Conservation (phyloP, 495 filamentous ascomycete species). For the Venustampulla echinocandica region DNA sequence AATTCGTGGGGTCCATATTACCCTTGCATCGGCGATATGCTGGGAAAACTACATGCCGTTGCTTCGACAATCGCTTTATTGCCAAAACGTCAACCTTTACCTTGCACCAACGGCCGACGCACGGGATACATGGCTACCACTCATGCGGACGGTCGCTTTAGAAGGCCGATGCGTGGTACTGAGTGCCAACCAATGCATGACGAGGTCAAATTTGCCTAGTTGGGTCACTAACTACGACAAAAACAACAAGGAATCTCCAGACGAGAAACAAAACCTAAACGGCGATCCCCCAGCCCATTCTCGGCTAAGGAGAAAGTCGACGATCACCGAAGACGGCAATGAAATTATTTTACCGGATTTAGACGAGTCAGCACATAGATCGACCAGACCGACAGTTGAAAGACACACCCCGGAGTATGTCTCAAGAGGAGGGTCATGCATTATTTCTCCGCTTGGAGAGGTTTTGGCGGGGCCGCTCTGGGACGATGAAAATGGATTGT, state of each 20-base stretch:
- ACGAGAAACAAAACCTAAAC: neutral
- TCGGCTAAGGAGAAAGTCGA: constrained; percentile 9
- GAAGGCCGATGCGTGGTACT: constrained; percentile 86
- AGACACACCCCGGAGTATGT: constrained; percentile 19
- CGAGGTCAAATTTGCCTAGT: constrained; percentile 15
- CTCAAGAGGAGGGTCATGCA: constrained; percentile 71
- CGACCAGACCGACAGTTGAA: neutral
- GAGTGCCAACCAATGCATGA: constrained; percentile 73
- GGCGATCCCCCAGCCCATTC: neutral
- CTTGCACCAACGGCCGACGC: constrained; percentile 86
- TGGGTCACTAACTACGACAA: constrained; percentile 19
- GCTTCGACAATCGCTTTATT: constrained; percentile 69
- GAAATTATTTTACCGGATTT: constrained; percentile 31
- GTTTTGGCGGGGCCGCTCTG: constrained; percentile 74
- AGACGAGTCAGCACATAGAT: neutral
- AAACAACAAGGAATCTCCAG: neutral
- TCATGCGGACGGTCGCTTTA: constrained; percentile 71
- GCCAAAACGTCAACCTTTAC: constrained; percentile 88
- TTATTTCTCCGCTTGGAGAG: constrained; percentile 70
- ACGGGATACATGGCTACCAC: constrained; percentile 72
- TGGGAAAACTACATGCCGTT: constrained; percentile 99
- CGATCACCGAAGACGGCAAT: constrained; percentile 37
- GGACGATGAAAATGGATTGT: constrained; percentile 60
- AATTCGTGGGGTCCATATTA: constrained; percentile 70
- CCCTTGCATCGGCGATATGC: constrained; percentile 80